These are phyloP conservation scores for Daedaleopsis sinensis DNA, from an alignment of 768 basidiomycete genomes.

Conservation along the genomic window DNA sequence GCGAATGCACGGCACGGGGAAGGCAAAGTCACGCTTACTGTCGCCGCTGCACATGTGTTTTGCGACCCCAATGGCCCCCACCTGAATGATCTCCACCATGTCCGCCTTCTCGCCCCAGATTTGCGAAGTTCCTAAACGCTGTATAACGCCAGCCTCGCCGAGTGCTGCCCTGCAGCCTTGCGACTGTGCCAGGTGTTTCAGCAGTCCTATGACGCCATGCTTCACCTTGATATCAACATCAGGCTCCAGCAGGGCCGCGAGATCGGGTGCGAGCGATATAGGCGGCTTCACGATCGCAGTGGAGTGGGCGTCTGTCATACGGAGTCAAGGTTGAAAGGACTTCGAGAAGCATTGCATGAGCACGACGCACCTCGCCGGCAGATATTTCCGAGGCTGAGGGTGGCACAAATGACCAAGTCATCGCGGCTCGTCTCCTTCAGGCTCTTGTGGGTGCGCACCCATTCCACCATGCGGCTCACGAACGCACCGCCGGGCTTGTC, in stretches of 20 bases:
- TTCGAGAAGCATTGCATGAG: slow-evolving; percentile 1
- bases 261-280: slow-evolving; percentile 62
- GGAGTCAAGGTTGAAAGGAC: slow-evolving; percentile 13
- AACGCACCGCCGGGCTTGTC: slow-evolving; percentile 68
- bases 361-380: slow-evolving; percentile 64
- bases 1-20: slow-evolving; percentile 1
- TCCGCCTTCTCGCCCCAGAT: slow-evolving; percentile 77
- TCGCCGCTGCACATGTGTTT: slow-evolving; percentile 86
- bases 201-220: slow-evolving; percentile 84
- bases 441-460: slow-evolving; percentile 64
- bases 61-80: slow-evolving; percentile 82
- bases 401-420: slow-evolving; percentile 83
- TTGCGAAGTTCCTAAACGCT: slow-evolving; percentile 58
- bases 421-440: slow-evolving; percentile 50
- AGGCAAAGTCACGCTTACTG: slow-evolving; percentile 46
- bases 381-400: slow-evolving; percentile 81
- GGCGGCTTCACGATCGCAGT: slow-evolving; percentile 52
- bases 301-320: slow-evolving; percentile 55
- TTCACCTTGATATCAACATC: slow-evolving; percentile 78
- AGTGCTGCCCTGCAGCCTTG: slow-evolving; percentile 60
- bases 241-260: slow-evolving; percentile 65
- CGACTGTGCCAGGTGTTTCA: slow-evolving; percentile 82
- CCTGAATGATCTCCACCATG: slow-evolving; percentile 85
- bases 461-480: slow-evolving; percentile 71
- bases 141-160: slow-evolving; percentile 63